Evolutionary conservation across 2,329 filamentous ascomycete genomes (phyloP).

Genomic region (Stagonosporopsis vannaccii): DNA sequence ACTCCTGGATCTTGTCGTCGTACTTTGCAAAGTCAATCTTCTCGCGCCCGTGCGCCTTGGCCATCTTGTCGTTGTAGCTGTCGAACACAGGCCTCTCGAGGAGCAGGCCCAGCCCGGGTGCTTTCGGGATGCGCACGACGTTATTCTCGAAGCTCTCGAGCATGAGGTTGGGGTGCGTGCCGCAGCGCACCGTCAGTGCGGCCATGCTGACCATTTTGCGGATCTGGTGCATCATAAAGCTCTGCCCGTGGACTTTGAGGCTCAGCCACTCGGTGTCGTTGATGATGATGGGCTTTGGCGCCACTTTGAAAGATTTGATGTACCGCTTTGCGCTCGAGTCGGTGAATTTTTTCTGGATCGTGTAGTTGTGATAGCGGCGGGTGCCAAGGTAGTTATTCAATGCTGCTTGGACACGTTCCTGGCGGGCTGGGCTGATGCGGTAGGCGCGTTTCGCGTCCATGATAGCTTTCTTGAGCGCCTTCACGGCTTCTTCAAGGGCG

Average conservation of each 20-base stretch:
- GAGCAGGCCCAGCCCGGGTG: conserved; percentile 84
- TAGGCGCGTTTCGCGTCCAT: conserved; percentile 83
- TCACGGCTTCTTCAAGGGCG: conserved; percentile 54
- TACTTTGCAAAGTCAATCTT: conserved; percentile 81
- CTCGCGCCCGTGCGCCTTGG: conserved; percentile 67
- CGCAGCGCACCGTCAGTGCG: conserved; percentile 82
- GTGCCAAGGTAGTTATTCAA: conserved; percentile 83
- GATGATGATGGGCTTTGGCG: conserved; percentile 74
- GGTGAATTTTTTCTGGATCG: conserved; percentile 80
- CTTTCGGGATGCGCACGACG: conserved; percentile 90
- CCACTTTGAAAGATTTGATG: conserved; percentile 88
- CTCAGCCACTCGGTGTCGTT: conserved; percentile 94
- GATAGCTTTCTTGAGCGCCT: conserved; percentile 77
- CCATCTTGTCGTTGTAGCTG: conserved; percentile 79
- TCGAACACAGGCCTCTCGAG: conserved; percentile 93
- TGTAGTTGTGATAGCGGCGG: conserved; percentile 96
- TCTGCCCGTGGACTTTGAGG: conserved; percentile 94
- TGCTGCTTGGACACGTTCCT: conserved; percentile 76
- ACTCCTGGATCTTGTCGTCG: conserved; percentile 79
- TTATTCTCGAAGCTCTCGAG: conserved; percentile 73
- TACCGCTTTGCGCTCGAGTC: conserved; percentile 88
- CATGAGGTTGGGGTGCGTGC: conserved; percentile 75
- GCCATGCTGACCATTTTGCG: conserved; percentile 98
- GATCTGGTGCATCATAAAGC: conserved; percentile 99
- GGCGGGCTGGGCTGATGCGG: conserved; percentile 75